Conservation (phyloP, 768 basidiomycete genomes). For the Boletus vermiculosoides region DNA sequence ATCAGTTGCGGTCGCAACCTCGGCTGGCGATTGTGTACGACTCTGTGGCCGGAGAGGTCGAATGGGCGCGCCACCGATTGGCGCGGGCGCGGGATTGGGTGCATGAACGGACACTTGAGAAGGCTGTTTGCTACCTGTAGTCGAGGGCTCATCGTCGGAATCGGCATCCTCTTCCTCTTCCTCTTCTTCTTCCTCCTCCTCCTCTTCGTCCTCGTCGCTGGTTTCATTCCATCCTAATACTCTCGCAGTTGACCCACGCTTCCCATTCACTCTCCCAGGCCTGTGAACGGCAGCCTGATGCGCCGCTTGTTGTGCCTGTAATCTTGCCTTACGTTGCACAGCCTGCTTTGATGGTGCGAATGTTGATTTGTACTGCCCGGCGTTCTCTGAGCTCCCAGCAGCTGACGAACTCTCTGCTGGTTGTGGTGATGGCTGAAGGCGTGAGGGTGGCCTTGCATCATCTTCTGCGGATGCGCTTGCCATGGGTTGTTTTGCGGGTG, state of each 20-base stretch:
- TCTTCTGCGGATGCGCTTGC: constrained; percentile 4
- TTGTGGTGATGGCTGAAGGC: constrained; percentile 30
- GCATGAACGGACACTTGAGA: constrained; percentile 21
- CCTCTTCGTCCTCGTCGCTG: constrained; percentile 77
- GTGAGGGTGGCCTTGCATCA: constrained; percentile 24
- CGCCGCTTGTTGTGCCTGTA: constrained; percentile 80
- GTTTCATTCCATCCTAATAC: constrained; percentile 58
- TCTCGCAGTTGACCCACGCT: constrained; percentile 41
- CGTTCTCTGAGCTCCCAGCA: constrained; percentile 28
- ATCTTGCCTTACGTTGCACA: constrained; percentile 79
- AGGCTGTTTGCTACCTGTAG: constrained; percentile 33
- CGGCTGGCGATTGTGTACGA: constrained; percentile 31
- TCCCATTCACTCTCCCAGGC: constrained; percentile 60
- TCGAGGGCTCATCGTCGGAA: constrained; percentile 51
- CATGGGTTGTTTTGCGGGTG: constrained; percentile 15
- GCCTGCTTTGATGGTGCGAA: constrained; percentile 87
- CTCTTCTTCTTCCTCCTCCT: constrained; percentile 79
- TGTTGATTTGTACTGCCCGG: constrained; percentile 68
- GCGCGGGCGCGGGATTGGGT: constrained; percentile 18
- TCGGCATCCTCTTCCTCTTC: constrained; percentile 69
- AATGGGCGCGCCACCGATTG: constrained; percentile 21
- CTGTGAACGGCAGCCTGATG: constrained; percentile 73
- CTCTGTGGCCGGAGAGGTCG: constrained; percentile 32
- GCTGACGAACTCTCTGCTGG: constrained; percentile 32
- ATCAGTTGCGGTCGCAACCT: constrained; percentile 30